Conservation (phyloP, 2,329 filamentous ascomycete genomes). For the Diaporthe vexans region DNA sequence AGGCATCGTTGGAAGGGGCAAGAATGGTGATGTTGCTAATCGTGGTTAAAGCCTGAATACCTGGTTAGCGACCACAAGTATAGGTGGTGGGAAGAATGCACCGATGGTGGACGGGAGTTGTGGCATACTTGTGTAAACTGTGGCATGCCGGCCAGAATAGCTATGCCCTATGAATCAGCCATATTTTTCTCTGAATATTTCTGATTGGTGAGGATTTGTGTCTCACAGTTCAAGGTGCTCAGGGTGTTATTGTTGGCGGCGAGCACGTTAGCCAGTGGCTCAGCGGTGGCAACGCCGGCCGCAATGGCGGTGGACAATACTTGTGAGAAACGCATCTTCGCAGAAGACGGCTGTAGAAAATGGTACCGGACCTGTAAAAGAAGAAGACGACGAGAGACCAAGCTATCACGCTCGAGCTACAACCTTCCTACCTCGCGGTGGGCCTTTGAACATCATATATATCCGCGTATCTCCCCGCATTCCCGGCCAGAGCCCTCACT, state of each 20-base stretch:
- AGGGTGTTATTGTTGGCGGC: conserved; percentile 37
- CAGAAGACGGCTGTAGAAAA: conserved; percentile 16
- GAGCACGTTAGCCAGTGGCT: conserved; percentile 36
- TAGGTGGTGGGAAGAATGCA: too few species aligned
- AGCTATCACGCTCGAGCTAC: conserved; percentile 1
- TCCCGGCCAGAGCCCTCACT: background rate
- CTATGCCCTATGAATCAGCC: conserved; percentile 29
- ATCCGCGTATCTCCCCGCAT: background rate
- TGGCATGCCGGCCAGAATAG: conserved; percentile 42
- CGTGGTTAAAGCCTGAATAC: conserved; percentile 1
- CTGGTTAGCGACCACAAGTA: too few species aligned
- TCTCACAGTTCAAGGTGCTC: conserved; percentile 39
- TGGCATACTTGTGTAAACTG: conserved; percentile 12
- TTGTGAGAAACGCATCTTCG: conserved; percentile 35
- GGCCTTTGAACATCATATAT: conserved; percentile 11
- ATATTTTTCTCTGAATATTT: background rate
- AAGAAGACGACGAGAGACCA: background rate
- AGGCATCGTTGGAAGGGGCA: conserved; percentile 53
- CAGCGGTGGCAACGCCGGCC: conserved; percentile 31
- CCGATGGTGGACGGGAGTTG: too few species aligned
- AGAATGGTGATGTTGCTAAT: conserved; percentile 46
- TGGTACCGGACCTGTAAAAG: conserved; percentile 17
- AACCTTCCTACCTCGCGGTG: background rate
- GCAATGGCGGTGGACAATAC: conserved; percentile 26
- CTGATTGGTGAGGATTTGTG: too few species aligned